These are phyloP conservation scores for Triangularia verruculosa DNA, from an alignment of 2,329 filamentous ascomycete genomes.

Conservation along the genomic window DNA sequence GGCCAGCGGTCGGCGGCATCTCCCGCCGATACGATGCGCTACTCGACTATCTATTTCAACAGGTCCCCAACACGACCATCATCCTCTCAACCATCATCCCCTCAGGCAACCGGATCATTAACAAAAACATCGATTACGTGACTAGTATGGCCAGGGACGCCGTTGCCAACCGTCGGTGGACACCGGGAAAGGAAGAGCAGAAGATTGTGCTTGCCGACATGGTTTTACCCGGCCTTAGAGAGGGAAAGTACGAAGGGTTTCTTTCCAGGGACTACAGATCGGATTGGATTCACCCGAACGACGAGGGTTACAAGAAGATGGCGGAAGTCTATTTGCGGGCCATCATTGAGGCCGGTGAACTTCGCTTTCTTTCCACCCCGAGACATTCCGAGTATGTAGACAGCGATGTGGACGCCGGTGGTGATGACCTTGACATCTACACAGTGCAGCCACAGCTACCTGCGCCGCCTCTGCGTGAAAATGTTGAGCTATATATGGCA, in stretches of 20 bases:
- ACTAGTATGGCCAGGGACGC: neutral
- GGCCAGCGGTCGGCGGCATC: neutral
- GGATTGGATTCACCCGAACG: neutral
- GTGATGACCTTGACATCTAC: neutral
- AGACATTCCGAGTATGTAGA: neutral
- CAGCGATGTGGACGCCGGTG: neutral
- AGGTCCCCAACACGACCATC: neutral
- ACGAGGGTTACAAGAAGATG: neutral
- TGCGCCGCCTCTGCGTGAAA: neutral
- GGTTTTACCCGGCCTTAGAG: too few relatives aligned
- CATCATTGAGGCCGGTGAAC: neutral
- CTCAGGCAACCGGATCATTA: neutral
- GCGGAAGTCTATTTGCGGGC: neutral
- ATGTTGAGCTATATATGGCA: neutral
- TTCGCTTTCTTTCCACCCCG: neutral
- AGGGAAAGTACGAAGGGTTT: too few relatives aligned
- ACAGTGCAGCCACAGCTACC: neutral
- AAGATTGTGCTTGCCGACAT: neutral
- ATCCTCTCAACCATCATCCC: neutral
- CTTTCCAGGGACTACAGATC: too few relatives aligned
- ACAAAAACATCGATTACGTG: neutral
- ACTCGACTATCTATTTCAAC: neutral
- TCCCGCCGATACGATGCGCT: neutral
- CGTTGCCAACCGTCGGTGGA: neutral
- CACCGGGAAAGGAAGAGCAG: neutral